Conservation (phyloP, 371 early-diverging fungal genomes). For the Actinomucor elegans region DNA sequence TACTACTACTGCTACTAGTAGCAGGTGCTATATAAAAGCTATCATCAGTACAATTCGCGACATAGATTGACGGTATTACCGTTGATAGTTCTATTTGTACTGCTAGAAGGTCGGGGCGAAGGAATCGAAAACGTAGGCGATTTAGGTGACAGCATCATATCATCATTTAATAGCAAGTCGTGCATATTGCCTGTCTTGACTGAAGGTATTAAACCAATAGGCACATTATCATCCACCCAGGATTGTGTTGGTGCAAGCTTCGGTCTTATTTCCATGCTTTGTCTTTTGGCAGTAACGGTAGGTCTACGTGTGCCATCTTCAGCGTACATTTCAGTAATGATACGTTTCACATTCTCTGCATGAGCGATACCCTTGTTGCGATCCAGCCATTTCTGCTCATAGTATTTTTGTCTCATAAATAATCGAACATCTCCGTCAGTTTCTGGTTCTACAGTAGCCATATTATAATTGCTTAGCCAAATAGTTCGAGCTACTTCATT, state of each 20-base stretch:
- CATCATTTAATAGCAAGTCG: conserved; percentile 14
- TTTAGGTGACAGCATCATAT: conserved; percentile 14
- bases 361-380: conserved; percentile 22
- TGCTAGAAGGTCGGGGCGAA: background rate
- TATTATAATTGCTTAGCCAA: conserved; percentile 34
- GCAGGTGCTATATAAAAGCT: too few relatives aligned
- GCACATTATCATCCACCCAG: conserved; percentile 30
- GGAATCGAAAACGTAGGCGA: conserved; percentile 9
- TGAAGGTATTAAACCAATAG: conserved; percentile 22
- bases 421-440: conserved; percentile 38
- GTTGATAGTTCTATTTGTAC: background rate
- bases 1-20: too few relatives aligned
- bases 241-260: conserved; percentile 7
- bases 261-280: conserved; percentile 3
- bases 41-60: too few relatives aligned
- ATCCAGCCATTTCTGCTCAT: conserved; percentile 49
- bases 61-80: too few relatives aligned
- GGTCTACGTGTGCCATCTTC: conserved; percentile 18
- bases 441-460: conserved; percentile 32
- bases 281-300: conserved; percentile 1
- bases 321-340: conserved; percentile 27
- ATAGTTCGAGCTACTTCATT: conserved; percentile 47
- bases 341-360: conserved; percentile 22
- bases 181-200: background rate
- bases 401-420: conserved; percentile 52